Evolutionary conservation across 1,139 yeast species (phyloP).

Genomic region (Geotrichum australiense): DNA sequence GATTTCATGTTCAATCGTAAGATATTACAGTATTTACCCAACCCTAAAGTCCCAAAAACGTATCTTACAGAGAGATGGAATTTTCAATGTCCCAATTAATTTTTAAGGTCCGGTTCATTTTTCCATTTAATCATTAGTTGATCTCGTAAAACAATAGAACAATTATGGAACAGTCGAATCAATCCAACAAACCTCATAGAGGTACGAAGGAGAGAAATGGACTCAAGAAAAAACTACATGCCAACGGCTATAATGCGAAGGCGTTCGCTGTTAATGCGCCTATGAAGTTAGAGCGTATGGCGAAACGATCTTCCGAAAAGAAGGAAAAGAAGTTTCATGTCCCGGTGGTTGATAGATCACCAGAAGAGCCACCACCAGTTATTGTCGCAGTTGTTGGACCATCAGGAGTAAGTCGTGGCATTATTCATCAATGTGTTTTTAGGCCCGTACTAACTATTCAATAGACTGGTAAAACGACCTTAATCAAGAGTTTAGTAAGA

Average conservation of each 20-base stretch:
- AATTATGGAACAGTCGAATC: conserved; percentile 17
- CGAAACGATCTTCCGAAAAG: conserved; percentile 72
- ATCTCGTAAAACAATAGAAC: no score
- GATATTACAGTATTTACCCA: no score
- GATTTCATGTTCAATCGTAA: no score
- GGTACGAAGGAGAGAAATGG: conserved; percentile 47
- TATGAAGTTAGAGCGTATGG: conserved; percentile 76
- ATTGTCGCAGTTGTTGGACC: conserved; percentile 98
- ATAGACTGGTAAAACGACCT: conserved; percentile 83
- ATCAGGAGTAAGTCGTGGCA: conserved; percentile 58
- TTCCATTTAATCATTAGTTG: no score
- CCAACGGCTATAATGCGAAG: conserved; percentile 86
- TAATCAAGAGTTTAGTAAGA: conserved; percentile 82
- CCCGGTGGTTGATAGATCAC: conserved; percentile 96
- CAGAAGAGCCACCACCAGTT: conserved; percentile 97
- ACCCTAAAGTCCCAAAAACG: no score
- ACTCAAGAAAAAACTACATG: conserved; percentile 81
- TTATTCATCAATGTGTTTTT: no score
- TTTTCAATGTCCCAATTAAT: no score
- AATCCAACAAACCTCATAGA: conserved; percentile 45
- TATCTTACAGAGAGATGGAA: no score
- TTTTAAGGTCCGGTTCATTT: no score
- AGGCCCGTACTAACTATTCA: neutral
- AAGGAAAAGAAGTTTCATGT: conserved; percentile 86
- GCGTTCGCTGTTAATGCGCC: conserved; percentile 95